Base-by-base conservation (phyloP, 768 basidiomycete species). In the Collybiopsis luxurians region DNA sequence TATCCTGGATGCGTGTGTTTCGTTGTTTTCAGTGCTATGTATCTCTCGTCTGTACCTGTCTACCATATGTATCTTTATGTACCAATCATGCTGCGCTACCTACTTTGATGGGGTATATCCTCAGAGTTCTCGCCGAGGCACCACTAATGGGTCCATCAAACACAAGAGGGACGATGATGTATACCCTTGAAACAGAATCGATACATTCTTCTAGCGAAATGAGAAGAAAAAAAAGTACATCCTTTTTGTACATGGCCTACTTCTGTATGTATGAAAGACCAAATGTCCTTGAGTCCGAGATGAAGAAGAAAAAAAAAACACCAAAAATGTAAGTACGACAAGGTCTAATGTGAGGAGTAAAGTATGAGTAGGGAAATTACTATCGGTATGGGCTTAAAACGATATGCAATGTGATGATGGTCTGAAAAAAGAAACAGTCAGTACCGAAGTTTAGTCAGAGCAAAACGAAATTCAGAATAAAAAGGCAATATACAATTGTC, bases 401-500 rank as follows among this genome's bases (percentile, higher is more conserved):
- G 21, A 21, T 47, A 36, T 49, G 12, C 48, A 49, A 49, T 49
- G 30, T 26, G 27, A 28, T 10, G n/a, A 17, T 12, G 13, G 17
- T 47, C 11, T 15, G n/a, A 23, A 23, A 27, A n/a, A 50, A 17
- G 38, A 62, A 44, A 21, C 38, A n/a, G n/a, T n/a, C n/a, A n/a
- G n/a, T n/a, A n/a, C n/a, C n/a, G n/a, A n/a, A n/a, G n/a, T n/a
- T n/a, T n/a, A n/a, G n/a, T n/a, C n/a, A n/a, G n/a, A n/a, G n/a
- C n/a, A 61, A 60, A 34, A 13, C 5, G 13, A 34, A 34, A 56
- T 63, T 77, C 71, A 75, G 72, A 66, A 69, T 66, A 62, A 72
- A 75, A 72, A 81, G 78, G 81, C 81, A 83, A 84, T 82, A 75
- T 70, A 70, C 60, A 61, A 68, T 79, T 79, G 64, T 84, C 83